phyloP scores from a whole-genome alignment of 169 alveolate species.

The Eimeria falciformis region DNA sequence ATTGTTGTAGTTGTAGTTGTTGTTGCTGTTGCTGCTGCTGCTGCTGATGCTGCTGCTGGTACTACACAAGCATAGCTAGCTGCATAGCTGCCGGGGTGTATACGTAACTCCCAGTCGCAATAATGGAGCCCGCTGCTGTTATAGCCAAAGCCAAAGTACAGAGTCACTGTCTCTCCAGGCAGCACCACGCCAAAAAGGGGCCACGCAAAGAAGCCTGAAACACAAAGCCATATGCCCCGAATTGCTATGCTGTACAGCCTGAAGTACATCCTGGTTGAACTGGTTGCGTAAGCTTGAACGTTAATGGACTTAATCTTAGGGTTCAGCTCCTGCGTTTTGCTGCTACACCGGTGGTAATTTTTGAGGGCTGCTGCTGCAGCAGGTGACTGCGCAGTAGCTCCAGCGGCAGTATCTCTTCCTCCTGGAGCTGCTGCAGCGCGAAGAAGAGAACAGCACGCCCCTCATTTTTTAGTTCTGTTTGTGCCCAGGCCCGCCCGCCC shows the following conservation, averaged over 20 bases:
- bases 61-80: background rate
- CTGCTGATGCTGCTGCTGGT: background rate
- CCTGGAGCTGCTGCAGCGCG: background rate
- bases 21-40: background rate
- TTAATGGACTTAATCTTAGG: background rate
- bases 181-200: conserved; percentile 57
- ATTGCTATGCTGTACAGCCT: background rate
- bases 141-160: conserved; percentile 50
- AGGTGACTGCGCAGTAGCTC: background rate
- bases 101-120: conserved; percentile 40
- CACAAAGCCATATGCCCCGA: background rate
- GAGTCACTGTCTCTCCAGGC: conserved; percentile 23
- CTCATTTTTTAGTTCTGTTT: conserved; percentile 32
- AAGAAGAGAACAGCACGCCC: conserved; percentile 16
- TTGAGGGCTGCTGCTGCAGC: background rate
- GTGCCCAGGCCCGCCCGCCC: conserved; percentile 46
- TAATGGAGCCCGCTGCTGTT: conserved; percentile 27
- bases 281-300: background rate
- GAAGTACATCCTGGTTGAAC: background rate
- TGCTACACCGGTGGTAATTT: background rate
- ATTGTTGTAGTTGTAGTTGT: conserved; percentile 6
- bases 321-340: background rate
- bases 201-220: conserved; percentile 66
- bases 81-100: background rate
- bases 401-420: background rate